These are phyloP conservation scores for Scorias spongiosa DNA, from an alignment of 2,329 filamentous ascomycete genomes.

Conservation along the genomic window DNA sequence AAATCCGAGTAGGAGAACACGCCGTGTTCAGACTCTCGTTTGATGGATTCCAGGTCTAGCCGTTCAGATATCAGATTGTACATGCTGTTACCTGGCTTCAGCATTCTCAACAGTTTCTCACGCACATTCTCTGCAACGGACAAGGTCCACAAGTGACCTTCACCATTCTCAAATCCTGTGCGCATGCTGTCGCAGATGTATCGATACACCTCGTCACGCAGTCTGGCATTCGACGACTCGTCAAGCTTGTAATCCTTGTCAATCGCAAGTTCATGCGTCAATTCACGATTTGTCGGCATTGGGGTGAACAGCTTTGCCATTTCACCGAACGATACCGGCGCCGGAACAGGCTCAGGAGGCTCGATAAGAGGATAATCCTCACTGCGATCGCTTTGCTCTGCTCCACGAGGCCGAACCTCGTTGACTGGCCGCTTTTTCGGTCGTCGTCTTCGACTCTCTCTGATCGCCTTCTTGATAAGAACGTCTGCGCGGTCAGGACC, in stretches of 20 bases:
- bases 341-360: conserved; percentile 5
- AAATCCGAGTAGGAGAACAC: conserved; percentile 71
- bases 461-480: conserved; percentile 60
- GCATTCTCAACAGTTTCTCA: conserved; percentile 55
- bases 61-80: conserved; percentile 60
- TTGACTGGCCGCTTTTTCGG: conserved; percentile 50
- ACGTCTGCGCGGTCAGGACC: conserved; percentile 56
- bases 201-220: conserved; percentile 44
- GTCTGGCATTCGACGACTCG: conserved; percentile 36
- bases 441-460: conserved; percentile 51
- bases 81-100: conserved; percentile 58
- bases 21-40: conserved; percentile 52
- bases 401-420: conserved; percentile 55
- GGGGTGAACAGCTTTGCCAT: conserved; percentile 40
- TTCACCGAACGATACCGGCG: conserved; percentile 16
- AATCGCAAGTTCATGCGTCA: conserved; percentile 67
- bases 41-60: conserved; percentile 56
- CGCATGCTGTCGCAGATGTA: conserved; percentile 47
- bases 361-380: background rate
- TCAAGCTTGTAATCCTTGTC: conserved; percentile 66
- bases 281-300: conserved; percentile 56
- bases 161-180: conserved; percentile 45
- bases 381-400: conserved; percentile 23
- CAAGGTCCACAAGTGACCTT: conserved; percentile 52
- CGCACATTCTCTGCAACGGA: conserved; percentile 56